Evolutionary conservation across 2,329 filamentous ascomycete genomes (phyloP).

Genomic region (Incumbomyces delicatus): DNA sequence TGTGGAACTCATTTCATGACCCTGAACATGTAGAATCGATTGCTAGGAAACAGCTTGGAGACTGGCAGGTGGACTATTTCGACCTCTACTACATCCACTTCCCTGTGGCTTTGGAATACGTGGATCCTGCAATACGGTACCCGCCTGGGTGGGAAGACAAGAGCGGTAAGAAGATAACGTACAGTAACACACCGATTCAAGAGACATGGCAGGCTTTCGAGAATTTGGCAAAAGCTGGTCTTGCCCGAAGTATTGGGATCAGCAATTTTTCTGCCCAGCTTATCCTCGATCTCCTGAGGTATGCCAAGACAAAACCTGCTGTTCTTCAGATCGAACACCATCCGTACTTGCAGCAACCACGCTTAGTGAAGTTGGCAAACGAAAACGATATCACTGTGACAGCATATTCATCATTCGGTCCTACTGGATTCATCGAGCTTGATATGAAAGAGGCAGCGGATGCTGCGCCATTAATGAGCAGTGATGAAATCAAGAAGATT

Average conservation of each 20-base stretch:
- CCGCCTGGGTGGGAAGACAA: constrained; percentile 64
- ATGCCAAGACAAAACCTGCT: constrained; percentile 63
- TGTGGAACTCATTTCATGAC: constrained; percentile 89
- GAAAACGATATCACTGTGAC: constrained; percentile 63
- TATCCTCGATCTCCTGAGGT: constrained; percentile 69
- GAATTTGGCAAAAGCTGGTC: constrained; percentile 55
- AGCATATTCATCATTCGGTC: constrained; percentile 76
- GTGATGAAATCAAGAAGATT: constrained; percentile 53
- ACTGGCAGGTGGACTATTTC: constrained; percentile 83
- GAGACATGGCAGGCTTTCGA: constrained; percentile 81
- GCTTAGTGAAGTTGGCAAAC: constrained; percentile 60
- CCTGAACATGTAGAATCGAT: constrained; percentile 66
- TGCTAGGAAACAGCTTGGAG: constrained; percentile 63
- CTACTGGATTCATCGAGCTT: constrained; percentile 68
- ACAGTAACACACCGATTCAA: constrained; percentile 61
- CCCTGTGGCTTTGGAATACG: constrained; percentile 75
- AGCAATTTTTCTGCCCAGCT: constrained; percentile 74
- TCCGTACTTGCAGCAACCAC: constrained; percentile 70
- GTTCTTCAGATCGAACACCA: constrained; percentile 85
- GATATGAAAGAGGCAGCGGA: constrained; percentile 51
- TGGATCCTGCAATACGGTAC: constrained; percentile 66
- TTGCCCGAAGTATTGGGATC: constrained; percentile 66
- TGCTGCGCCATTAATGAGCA: constrained; percentile 60
- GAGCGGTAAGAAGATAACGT: constrained; percentile 50
- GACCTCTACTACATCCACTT: constrained; percentile 87